Conservation (phyloP, 441 rosid genomes). For the Theobroma grandiflorum region DNA sequence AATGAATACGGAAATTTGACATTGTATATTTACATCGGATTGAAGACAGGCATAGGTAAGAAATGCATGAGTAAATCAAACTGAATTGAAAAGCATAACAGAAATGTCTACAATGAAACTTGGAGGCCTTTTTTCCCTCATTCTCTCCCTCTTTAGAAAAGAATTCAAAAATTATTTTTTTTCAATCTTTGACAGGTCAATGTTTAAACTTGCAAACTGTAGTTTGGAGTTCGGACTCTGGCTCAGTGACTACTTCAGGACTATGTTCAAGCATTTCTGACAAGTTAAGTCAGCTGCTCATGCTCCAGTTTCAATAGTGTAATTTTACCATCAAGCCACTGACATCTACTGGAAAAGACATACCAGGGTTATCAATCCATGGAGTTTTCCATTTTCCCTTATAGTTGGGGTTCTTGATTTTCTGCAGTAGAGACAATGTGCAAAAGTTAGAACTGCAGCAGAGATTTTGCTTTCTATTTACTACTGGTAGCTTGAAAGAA, state of each 20-base stretch:
- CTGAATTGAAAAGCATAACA: background rate
- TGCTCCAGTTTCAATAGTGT: conserved; percentile 3
- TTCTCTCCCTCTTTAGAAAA: background rate
- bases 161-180: background rate
- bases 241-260: background rate
- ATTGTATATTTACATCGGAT: background rate
- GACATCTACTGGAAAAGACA: conserved; percentile 14
- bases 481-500: conserved; percentile 30
- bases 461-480: conserved; percentile 2
- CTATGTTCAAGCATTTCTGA: background rate
- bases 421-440: conserved; percentile 48
- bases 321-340: conserved; percentile 7
- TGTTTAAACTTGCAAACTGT: background rate
- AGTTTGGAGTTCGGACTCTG: background rate
- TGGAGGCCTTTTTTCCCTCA: background rate
- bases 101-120: conserved; percentile 3
- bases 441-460: conserved; percentile 22
- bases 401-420: conserved; percentile 88
- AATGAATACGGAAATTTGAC: background rate
- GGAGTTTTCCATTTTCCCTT: conserved; percentile 94
- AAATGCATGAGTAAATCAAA: background rate
- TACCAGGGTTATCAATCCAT: conserved; percentile 95
- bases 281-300: conserved; percentile 6
- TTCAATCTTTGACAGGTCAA: background rate
- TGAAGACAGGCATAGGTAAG: conserved; percentile 2